Conservation (phyloP, 768 basidiomycete genomes). For the Tubosaeta brunneosetosa region DNA sequence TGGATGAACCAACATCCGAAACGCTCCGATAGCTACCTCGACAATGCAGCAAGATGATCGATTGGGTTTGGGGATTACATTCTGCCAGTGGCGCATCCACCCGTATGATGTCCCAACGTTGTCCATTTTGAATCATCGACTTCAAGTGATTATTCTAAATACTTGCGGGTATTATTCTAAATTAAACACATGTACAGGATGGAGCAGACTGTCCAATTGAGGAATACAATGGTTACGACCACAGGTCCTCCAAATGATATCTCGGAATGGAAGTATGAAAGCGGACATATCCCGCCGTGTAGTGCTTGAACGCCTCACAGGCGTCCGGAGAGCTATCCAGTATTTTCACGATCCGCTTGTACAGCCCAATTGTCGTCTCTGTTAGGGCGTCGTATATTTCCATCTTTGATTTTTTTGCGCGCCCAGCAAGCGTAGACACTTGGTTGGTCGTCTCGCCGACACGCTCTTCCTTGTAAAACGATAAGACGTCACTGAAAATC, state of each 20-base stretch:
- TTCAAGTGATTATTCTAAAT: too few relatives aligned
- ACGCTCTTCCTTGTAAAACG: slow-evolving; percentile 40
- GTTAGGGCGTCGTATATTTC: slow-evolving; percentile 23
- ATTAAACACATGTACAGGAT: too few relatives aligned
- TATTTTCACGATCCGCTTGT: slow-evolving; percentile 23
- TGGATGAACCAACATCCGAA: too few relatives aligned
- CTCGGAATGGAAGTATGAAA: slow-evolving; percentile 27
- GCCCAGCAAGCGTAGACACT: slow-evolving; percentile 30
- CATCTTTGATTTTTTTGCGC: slow-evolving; percentile 22
- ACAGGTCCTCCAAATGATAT: slow-evolving; percentile 24
- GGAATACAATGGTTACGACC: background rate
- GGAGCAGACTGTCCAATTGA: too few relatives aligned
- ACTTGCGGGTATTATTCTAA: too few relatives aligned
- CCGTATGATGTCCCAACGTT: too few relatives aligned
- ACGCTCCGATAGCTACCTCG: too few relatives aligned
- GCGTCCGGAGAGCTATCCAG: slow-evolving; percentile 15
- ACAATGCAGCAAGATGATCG: too few relatives aligned
- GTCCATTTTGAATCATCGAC: too few relatives aligned
- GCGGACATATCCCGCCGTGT: slow-evolving; percentile 21
- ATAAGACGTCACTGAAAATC: slow-evolving; percentile 34
- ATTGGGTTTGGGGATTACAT: too few relatives aligned
- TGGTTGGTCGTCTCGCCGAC: slow-evolving; percentile 33
- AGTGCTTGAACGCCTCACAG: slow-evolving; percentile 17
- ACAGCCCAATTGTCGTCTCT: slow-evolving; percentile 22
- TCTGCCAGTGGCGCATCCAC: too few relatives aligned